Base-by-base conservation (phyloP, 441 rosid genomes). In the Populus hybrid region DNA sequence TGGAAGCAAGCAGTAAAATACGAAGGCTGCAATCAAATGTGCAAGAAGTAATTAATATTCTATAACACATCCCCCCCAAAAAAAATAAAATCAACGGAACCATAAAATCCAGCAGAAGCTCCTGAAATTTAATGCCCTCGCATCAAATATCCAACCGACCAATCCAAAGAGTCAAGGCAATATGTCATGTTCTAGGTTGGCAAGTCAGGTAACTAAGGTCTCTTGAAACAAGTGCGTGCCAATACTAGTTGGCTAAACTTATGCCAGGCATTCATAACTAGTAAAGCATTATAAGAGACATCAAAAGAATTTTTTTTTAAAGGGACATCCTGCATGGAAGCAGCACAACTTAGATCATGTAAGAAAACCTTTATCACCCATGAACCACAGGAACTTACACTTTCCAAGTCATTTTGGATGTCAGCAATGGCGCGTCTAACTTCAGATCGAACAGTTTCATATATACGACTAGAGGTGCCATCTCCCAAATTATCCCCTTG, bases 371-470 rank as follows among this genome's bases (percentile, higher is more conserved):
- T 8, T 21, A 64, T 64, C 11, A 2, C 3, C 26, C 53, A 64
- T 14, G 26, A 67, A 19, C 76, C 7, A 64, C 21, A 26, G 74
- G 30, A 69, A 76, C 87, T 78, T 81, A 88, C 91, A 71, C 42
- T 82, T 84, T 79, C 86, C 21, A 89, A 82, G 75, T 88, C 95
- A 73, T 75, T 81, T 81, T 88, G 88, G 81, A 91, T 91, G 69
- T 88, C 91, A 63, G 87, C 78, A 76, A 88, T 86, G 59, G 91
- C 92, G 18, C 86, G 89, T 73, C 92, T 87, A 64, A 89, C 92
- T 85, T 88, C 91, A 76, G 91, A 88, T 76, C 85, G 79, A 74
- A 91, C 90, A 66, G 92, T 87, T 80, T 87, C 87, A 75, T 88
- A 89, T 75, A 89, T 89, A 75, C 76, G 80, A 76, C 67, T 74